These are phyloP conservation scores for Arthromyces matolae DNA, from an alignment of 768 basidiomycete genomes.

Conservation along the genomic window DNA sequence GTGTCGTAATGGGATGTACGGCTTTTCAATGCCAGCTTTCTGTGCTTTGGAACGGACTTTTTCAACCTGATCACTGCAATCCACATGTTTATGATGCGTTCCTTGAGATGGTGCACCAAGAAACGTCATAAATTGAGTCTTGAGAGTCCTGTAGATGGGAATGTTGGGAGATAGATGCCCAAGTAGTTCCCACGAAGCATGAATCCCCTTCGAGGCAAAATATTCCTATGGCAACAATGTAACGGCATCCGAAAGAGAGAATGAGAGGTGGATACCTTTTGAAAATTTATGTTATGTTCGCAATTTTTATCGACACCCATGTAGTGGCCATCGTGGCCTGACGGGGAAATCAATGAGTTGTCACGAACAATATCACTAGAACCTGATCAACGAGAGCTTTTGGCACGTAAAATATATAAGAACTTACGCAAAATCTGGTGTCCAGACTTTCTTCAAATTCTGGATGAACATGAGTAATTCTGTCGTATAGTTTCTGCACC, in stretches of 20 bases:
- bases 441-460: not conserved
- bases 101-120: too few species aligned
- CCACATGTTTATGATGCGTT: too few species aligned
- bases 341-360: not conserved
- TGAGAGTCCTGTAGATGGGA: too few species aligned
- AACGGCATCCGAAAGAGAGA: not conserved
- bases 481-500: not conserved
- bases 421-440: not conserved
- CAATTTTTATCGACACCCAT: not conserved
- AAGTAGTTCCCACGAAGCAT: not conserved
- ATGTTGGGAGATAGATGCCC: too few species aligned
- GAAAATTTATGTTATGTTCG: not conserved
- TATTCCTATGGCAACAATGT: not conserved
- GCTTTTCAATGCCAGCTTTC: too few species aligned
- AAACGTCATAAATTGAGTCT: too few species aligned
- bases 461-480: not conserved
- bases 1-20: too few species aligned
- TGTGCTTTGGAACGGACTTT: too few species aligned
- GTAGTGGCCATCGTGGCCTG: not conserved
- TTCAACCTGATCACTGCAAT: too few species aligned
- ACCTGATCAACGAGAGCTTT: too few species aligned
- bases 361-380: not conserved
- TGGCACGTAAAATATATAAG: too few species aligned
- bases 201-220: not conserved
- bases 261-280: not conserved